A percentile compares a stretch with the other conserved stretches of the same genome.
Evolutionary conservation across 2,329 filamentous ascomycete genomes (phyloP).

Genomic region (Akanthomyces muscarius): DNA sequence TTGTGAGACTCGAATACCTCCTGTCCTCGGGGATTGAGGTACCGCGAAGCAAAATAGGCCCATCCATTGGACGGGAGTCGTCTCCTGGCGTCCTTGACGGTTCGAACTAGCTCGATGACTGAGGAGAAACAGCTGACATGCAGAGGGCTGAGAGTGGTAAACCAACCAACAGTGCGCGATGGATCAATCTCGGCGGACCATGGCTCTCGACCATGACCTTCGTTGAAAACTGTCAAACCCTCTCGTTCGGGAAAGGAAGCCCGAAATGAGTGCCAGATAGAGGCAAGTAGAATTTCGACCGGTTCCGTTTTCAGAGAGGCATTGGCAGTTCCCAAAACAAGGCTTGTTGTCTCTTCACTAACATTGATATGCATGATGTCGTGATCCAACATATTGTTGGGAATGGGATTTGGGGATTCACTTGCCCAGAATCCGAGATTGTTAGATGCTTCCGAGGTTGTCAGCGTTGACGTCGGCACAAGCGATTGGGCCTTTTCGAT

Average conservation of each 20-base stretch:
- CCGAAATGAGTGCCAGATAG: conserved; percentile 32
- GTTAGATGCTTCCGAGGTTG: not conserved
- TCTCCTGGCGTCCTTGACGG: conserved; percentile 34
- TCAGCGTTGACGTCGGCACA: not conserved
- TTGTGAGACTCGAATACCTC: conserved; percentile 32
- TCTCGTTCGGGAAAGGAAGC: conserved; percentile 32
- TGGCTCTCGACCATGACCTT: conserved; percentile 40
- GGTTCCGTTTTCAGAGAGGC: conserved; percentile 32
- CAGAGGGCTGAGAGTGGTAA: conserved; percentile 39
- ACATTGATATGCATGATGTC: not conserved
- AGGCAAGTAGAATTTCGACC: conserved; percentile 37
- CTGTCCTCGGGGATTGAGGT: conserved; percentile 27
- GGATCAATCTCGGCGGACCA: conserved; percentile 32
- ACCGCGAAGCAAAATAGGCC: conserved; percentile 35
- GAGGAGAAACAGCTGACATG: conserved; percentile 13
- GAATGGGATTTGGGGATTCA: not conserved
- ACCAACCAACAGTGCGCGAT: conserved; percentile 43
- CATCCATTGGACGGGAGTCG: conserved; percentile 33
- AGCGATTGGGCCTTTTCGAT: not conserved
- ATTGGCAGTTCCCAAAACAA: conserved; percentile 27
- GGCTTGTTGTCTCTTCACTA: not conserved
- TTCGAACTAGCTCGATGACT: conserved; percentile 15
- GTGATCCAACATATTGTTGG: not conserved
- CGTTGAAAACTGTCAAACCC: conserved; percentile 35
- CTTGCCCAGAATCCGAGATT: not conserved